Evolutionary conservation across 495 filamentous ascomycete genomes (phyloP).

Genomic region (Trichoderma virens): DNA sequence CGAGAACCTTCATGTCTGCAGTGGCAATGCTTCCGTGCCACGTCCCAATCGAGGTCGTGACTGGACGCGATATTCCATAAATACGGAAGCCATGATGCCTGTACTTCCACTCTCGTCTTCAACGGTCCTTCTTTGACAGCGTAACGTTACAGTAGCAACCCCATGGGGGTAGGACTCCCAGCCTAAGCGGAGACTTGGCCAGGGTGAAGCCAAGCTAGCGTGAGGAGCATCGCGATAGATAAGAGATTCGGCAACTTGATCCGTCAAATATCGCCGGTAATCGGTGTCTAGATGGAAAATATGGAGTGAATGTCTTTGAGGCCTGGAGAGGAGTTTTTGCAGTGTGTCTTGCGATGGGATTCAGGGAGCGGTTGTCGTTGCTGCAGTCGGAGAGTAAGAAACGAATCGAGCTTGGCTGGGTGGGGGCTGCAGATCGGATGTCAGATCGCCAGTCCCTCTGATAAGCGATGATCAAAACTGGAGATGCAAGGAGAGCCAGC

Average conservation of each 20-base stretch:
- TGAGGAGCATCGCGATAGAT: neutral
- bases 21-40: neutral
- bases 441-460: too few relatives aligned
- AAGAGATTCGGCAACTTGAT: neutral
- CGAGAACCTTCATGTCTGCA: neutral
- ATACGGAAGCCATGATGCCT: neutral
- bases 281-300: too few relatives aligned
- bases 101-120: neutral
- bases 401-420: too few relatives aligned
- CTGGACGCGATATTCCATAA: neutral
- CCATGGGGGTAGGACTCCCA: neutral
- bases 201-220: neutral
- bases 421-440: too few relatives aligned
- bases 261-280: neutral
- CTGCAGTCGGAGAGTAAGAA: too few relatives aligned
- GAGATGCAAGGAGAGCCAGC: too few relatives aligned
- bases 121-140: neutral
- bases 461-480: too few relatives aligned
- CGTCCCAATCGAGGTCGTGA: neutral
- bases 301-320: too few relatives aligned
- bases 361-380: too few relatives aligned
- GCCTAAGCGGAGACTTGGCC: neutral
- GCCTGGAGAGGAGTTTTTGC: too few relatives aligned
- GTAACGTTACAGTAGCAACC: conserved; percentile 3
- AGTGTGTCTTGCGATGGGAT: too few relatives aligned